These are phyloP conservation scores for Mortierella sp. DNA, from an alignment of 371 early-diverging fungal species.

Conservation along the genomic window DNA sequence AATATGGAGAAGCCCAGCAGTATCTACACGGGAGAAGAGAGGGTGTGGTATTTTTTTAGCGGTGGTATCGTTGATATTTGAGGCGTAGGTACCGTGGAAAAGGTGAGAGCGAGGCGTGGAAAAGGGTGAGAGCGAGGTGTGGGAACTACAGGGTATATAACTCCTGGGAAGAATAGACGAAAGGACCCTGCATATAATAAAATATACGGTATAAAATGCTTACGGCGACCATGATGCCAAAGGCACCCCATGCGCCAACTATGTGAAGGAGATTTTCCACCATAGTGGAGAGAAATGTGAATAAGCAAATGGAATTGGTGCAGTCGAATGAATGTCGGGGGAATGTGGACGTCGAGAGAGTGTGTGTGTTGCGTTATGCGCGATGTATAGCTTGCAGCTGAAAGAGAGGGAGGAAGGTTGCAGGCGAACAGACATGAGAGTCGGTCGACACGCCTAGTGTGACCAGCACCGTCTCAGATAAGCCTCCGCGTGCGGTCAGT, in stretches of 20 bases:
- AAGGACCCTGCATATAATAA: neutral
- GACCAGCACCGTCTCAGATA: too few species aligned
- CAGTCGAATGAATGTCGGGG: too few species aligned
- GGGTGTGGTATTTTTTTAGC: neutral
- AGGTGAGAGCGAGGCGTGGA: neutral
- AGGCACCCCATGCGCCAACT: conserved; percentile 54
- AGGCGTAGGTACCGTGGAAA: neutral
- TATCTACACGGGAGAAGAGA: conserved; percentile 38
- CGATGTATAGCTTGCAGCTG: too few species aligned
- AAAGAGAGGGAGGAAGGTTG: too few species aligned
- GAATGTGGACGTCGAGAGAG: too few species aligned
- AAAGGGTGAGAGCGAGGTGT: neutral
- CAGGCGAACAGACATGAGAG: too few species aligned
- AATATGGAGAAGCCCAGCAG: conserved; percentile 61
- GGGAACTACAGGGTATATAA: neutral
- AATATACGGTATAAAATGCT: neutral
- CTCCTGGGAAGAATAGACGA: neutral
- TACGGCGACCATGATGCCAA: conserved; percentile 51
- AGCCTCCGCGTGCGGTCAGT: too few species aligned
- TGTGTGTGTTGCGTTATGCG: too few species aligned
- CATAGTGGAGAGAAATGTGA: conserved; percentile 15
- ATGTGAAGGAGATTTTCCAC: conserved; percentile 37
- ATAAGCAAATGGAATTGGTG: neutral
- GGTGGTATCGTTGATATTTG: neutral
- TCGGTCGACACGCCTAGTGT: too few species aligned